Conservation (phyloP, 2,329 filamentous ascomycete genomes). For the Aspergillus spinulosporus region DNA sequence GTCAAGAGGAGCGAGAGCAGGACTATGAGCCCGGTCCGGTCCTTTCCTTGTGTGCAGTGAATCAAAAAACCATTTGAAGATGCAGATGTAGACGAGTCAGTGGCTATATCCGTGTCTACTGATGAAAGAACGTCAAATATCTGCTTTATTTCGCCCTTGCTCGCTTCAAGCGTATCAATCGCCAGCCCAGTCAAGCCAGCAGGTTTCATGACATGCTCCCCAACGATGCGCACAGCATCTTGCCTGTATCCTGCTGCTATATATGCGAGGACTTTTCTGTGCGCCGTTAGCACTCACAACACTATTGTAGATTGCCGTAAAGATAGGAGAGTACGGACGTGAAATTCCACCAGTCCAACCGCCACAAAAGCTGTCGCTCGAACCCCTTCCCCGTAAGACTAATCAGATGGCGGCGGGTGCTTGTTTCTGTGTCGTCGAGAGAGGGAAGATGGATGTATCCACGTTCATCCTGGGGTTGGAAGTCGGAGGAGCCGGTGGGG, state of each 20-base stretch:
- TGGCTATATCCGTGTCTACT: not conserved
- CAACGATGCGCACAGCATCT: conserved; percentile 69
- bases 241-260: conserved; percentile 67
- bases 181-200: conserved; percentile 71
- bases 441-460: conserved; percentile 56
- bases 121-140: conserved; percentile 60
- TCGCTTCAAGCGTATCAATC: conserved; percentile 68
- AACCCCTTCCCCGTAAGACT: conserved; percentile 73
- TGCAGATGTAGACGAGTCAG: conserved; percentile 18
- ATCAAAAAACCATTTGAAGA: conserved; percentile 52
- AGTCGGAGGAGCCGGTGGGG: not conserved
- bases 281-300: not conserved
- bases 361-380: conserved; percentile 65
- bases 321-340: conserved; percentile 44
- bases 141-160: conserved; percentile 62
- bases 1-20: conserved; percentile 68
- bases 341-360: conserved; percentile 67
- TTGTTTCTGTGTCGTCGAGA: conserved; percentile 59
- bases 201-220: conserved; percentile 68
- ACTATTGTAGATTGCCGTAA: too few relatives aligned
- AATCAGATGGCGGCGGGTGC: conserved; percentile 63
- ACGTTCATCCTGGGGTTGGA: not conserved
- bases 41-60: conserved; percentile 89
- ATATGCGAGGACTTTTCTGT: conserved; percentile 61
- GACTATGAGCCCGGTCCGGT: conserved; percentile 73